Conservation (phyloP, 1,139 yeast genomes). For the Yamadazyma diddensiae region DNA sequence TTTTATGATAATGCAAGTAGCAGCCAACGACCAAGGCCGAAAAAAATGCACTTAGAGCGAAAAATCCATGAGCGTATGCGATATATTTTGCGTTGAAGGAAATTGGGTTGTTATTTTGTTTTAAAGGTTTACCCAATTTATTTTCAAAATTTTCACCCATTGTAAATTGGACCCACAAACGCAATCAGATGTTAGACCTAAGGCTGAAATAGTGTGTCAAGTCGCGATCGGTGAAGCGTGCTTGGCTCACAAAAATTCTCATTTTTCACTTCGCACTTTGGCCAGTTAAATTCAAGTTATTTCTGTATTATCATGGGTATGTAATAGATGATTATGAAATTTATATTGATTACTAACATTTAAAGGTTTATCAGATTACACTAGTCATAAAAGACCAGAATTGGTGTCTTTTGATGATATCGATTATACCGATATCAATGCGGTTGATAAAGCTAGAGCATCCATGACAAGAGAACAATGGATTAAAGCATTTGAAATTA, state of each 20-base stretch:
- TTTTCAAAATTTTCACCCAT: too few relatives aligned
- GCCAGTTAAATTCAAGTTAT: slow-evolving; percentile 14
- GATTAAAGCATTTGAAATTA: slow-evolving; percentile 67
- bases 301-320: slow-evolving; percentile 9
- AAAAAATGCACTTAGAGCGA: slow-evolving; percentile 70
- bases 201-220: too few relatives aligned
- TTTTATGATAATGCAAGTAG: slow-evolving; percentile 75
- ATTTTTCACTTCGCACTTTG: too few relatives aligned
- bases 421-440: slow-evolving; percentile 64
- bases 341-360: too few relatives aligned
- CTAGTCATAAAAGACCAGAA: slow-evolving; percentile 63
- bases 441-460: slow-evolving; percentile 70
- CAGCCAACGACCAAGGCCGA: slow-evolving; percentile 74
- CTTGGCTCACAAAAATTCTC: slow-evolving; percentile 4
- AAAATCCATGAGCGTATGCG: slow-evolving; percentile 67
- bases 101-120: slow-evolving; percentile 1
- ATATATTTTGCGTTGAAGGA: slow-evolving; percentile 58
- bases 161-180: too few relatives aligned
- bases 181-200: too few relatives aligned
- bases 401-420: slow-evolving; percentile 82
- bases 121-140: background rate
- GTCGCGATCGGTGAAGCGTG: too few relatives aligned
- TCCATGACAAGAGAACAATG: slow-evolving; percentile 79
- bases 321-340: too few relatives aligned
- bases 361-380: slow-evolving; percentile 37